Evolutionary conservation across 108 stramenopile species (phyloP).

Genomic region (Tribonema minus): DNA sequence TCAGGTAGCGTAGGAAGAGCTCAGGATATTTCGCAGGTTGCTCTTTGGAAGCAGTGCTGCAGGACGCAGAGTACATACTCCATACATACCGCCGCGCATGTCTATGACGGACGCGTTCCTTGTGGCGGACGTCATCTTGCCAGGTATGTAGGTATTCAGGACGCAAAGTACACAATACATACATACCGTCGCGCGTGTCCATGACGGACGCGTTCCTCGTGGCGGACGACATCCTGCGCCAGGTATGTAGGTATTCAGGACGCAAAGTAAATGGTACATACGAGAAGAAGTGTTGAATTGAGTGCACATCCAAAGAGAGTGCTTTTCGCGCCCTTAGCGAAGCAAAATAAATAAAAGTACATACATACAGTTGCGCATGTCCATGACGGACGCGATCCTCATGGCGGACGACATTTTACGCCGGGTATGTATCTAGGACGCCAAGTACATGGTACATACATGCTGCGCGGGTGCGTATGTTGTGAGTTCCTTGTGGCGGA

Average conservation of each 20-base stretch:
- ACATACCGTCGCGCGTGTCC: slow-evolving; percentile 32
- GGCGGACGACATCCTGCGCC: slow-evolving; percentile 71
- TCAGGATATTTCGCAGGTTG: no score
- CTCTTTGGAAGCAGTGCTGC: no score
- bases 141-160: no score
- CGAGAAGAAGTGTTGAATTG: no score
- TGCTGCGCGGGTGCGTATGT: slow-evolving; percentile 47
- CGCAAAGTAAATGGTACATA: slow-evolving; percentile 22
- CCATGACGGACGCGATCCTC: slow-evolving; percentile 67
- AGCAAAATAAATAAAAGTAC: no score
- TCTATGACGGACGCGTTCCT: slow-evolving; percentile 69
- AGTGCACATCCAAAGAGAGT: no score
- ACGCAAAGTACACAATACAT: neutral
- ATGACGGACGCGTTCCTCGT: slow-evolving; percentile 70
- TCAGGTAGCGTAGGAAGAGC: no score
- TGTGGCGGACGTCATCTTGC: slow-evolving; percentile 71
- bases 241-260: no score
- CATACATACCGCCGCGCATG: slow-evolving; percentile 2
- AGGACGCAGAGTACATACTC: neutral
- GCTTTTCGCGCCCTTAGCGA: no score
- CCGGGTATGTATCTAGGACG: no score
- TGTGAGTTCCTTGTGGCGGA: slow-evolving; percentile 74
- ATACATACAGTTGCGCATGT: slow-evolving; percentile 13
- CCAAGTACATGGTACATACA: slow-evolving; percentile 22
- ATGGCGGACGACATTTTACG: slow-evolving; percentile 73